phyloP scores from a whole-genome alignment of 495 filamentous ascomycete genomes.

The Choiromyces venosus region DNA sequence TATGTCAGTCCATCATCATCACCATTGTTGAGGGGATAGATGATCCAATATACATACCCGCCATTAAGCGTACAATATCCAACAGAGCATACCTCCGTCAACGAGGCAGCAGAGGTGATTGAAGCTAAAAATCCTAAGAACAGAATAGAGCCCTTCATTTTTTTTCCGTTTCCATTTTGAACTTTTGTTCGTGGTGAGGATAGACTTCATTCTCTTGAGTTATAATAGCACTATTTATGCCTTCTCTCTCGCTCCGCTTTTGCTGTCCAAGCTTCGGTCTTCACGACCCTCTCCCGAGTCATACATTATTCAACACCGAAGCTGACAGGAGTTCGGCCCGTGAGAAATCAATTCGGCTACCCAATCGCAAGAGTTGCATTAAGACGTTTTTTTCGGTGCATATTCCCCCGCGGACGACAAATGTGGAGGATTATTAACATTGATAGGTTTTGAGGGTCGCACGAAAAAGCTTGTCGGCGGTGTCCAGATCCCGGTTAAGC shows the following conservation, averaged over 20 bases:
- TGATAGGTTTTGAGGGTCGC: not conserved
- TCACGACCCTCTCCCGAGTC: not conserved
- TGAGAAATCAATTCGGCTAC: no score
- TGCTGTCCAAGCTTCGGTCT: not conserved
- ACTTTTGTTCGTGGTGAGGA: not conserved
- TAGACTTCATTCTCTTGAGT: no score
- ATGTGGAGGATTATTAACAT: not conserved
- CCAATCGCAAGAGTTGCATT: not conserved
- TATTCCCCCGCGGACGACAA: not conserved
- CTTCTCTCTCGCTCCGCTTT: no score
- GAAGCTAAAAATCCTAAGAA: constrained; percentile 10
- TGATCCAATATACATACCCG: constrained; percentile 9
- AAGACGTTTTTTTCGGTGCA: not conserved
- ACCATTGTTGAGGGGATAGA: not conserved
- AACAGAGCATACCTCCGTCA: constrained; percentile 12
- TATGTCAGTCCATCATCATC: not conserved
- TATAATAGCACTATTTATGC: no score
- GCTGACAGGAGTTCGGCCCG: not conserved
- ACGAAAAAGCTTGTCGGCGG: not conserved
- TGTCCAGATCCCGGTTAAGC: no score
- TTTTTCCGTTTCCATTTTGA: no score
- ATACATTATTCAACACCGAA: not conserved
- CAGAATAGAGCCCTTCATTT: constrained; percentile 18
- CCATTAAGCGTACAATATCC: constrained; percentile 24
- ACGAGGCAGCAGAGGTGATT: constrained; percentile 17